phyloP scores from a whole-genome alignment of 306 rosid species.

The Gastrolobium bilobum region DNA sequence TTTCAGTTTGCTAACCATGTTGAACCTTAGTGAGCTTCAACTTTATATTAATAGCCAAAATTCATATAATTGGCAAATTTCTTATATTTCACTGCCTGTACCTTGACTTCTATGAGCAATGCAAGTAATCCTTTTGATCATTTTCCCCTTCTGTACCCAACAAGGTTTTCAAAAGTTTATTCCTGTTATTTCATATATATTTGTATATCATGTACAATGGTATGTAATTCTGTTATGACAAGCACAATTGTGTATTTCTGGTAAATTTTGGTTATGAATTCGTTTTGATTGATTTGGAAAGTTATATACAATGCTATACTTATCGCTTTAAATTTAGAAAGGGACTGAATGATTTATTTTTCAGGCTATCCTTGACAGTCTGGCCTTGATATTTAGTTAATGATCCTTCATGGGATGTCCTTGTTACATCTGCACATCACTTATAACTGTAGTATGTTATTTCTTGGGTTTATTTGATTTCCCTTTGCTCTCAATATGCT shows the following conservation, averaged over 20 bases:
- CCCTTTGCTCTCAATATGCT: background rate
- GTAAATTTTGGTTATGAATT: constrained; percentile 20
- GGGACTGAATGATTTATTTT: background rate
- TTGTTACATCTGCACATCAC: too few species aligned
- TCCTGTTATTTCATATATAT: constrained; percentile 43
- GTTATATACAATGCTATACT: background rate
- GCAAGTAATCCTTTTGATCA: background rate
- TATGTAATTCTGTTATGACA: constrained; percentile 23
- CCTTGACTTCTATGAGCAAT: constrained; percentile 20
- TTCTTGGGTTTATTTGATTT: background rate
- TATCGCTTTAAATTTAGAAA: background rate
- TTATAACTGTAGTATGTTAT: background rate
- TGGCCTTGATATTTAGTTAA: background rate
- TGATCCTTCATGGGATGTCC: too few species aligned
- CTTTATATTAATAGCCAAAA: constrained; percentile 27
- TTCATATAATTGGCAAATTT: constrained; percentile 10
- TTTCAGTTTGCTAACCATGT: constrained; percentile 35
- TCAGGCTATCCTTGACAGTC: background rate
- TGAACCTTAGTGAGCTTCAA: constrained; percentile 39
- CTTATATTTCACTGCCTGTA: constrained; percentile 18
- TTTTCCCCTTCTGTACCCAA: background rate
- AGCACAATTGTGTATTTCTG: background rate
- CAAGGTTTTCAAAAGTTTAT: background rate
- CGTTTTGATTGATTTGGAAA: constrained; percentile 3
- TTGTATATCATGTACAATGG: constrained; percentile 35